These are phyloP conservation scores for Candida maesae DNA, from an alignment of 805 yeast genomes.

Conservation along the genomic window DNA sequence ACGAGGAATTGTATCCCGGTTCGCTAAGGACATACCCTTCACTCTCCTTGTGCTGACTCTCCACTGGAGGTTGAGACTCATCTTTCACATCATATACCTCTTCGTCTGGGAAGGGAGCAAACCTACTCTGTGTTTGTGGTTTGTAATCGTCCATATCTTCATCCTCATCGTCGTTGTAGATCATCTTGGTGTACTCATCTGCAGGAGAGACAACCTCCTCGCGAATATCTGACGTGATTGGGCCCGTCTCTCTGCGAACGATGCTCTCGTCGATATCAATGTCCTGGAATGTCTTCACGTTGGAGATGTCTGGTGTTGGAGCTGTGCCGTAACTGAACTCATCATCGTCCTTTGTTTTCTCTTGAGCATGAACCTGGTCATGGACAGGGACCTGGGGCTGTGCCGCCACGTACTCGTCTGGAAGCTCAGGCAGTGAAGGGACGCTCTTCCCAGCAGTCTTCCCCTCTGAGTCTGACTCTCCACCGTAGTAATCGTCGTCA, in stretches of 20 bases:
- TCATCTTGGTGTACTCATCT: constrained; percentile 13
- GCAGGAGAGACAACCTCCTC: constrained; percentile 1
- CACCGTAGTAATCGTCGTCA: constrained; percentile 19
- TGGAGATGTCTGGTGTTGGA: constrained; percentile 7
- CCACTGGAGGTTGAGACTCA: background rate
- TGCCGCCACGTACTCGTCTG: background rate
- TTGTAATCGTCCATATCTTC: constrained; percentile 21
- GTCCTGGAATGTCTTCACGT: constrained; percentile 15
- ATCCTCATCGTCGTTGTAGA: constrained; percentile 18
- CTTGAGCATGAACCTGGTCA: too few species aligned
- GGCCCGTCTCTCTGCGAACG: background rate
- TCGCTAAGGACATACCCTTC: constrained; percentile 1
- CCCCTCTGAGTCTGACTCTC: background rate
- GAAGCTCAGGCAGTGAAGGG: constrained; percentile 9
- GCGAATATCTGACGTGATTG: background rate
- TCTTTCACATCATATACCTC: background rate
- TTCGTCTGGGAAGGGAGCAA: constrained; percentile 7
- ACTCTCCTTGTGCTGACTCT: background rate
- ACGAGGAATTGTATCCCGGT: constrained; percentile 1
- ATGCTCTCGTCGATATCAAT: constrained; percentile 23
- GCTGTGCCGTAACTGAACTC: constrained; percentile 8
- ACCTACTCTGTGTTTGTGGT: constrained; percentile 11
- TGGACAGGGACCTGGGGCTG: background rate
- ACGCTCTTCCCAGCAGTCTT: background rate
- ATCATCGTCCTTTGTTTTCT: constrained; percentile 1